These are phyloP conservation scores for Puccinia coronata DNA, from an alignment of 1,284 basidiomycete species.

Conservation along the genomic window DNA sequence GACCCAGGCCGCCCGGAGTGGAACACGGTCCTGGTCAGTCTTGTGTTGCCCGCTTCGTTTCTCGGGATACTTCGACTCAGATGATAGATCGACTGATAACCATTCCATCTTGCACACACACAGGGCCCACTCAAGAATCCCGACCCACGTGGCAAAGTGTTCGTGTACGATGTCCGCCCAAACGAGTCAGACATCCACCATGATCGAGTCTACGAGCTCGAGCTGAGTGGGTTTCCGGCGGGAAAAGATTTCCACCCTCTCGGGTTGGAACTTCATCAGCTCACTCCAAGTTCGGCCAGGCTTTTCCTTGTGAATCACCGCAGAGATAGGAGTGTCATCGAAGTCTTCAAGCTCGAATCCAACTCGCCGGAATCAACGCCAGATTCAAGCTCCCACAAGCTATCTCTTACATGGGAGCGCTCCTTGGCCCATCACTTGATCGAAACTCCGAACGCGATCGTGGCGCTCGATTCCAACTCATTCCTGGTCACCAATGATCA, in stretches of 20 bases:
- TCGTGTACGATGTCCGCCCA: constrained; percentile 55
- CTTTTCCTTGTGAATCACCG: constrained; percentile 45
- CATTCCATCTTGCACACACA: constrained; percentile 2
- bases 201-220: constrained; percentile 52
- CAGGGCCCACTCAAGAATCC: constrained; percentile 65
- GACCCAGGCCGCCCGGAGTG: constrained; percentile 65
- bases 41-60: neutral
- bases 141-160: constrained; percentile 63
- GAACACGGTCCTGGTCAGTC: constrained; percentile 67
- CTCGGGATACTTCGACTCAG: neutral
- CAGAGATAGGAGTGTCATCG: constrained; percentile 38
- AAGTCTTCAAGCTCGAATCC: constrained; percentile 33
- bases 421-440: constrained; percentile 30
- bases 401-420: constrained; percentile 1
- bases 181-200: neutral
- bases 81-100: too few relatives aligned
- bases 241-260: constrained; percentile 66
- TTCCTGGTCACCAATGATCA: constrained; percentile 42
- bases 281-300: constrained; percentile 60
- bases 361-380: neutral
- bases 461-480: neutral
- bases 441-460: constrained; percentile 36
- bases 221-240: constrained; percentile 62
- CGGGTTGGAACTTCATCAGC: constrained; percentile 64
- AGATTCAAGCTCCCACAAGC: neutral